Percentiles rank a stretch among this genome's conserved stretches.
Conservation (phyloP, 2,329 filamentous ascomycete genomes). For the Ceratocystis albifundus region DNA sequence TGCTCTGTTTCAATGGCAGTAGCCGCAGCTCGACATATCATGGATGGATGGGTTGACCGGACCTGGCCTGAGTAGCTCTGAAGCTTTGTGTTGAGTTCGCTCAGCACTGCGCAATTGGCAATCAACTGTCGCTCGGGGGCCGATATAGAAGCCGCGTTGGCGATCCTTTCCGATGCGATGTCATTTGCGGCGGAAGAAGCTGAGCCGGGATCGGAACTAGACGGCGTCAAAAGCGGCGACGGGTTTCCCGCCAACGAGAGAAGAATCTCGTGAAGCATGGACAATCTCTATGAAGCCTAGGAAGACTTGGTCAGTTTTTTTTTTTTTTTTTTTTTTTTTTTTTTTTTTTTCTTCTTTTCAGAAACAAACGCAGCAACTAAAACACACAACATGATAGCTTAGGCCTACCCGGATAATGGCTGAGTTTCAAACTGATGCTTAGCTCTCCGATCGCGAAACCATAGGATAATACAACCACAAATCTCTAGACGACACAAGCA, state of each 20-base stretch:
- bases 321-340: too few species aligned
- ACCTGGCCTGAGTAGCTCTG: constrained; percentile 53
- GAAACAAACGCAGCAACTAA: not conserved
- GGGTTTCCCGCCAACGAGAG: constrained; percentile 90
- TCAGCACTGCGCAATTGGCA: constrained; percentile 62
- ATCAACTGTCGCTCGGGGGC: constrained; percentile 76
- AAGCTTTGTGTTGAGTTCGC: constrained; percentile 63
- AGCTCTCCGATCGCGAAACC: constrained; percentile 19
- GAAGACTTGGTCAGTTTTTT: not conserved
- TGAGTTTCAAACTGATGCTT: constrained; percentile 17
- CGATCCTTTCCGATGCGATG: constrained; percentile 27
- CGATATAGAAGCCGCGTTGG: constrained; percentile 45
- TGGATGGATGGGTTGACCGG: constrained; percentile 27
- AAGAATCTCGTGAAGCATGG: constrained; percentile 97
- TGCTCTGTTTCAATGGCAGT: constrained; percentile 64
- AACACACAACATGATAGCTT: not conserved
- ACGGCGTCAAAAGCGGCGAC: constrained; percentile 60
- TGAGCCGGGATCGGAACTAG: constrained; percentile 29
- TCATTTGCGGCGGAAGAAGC: constrained; percentile 31
- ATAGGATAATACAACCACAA: constrained; percentile 22
- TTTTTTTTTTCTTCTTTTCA: too few species aligned
- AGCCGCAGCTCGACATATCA: constrained; percentile 78
- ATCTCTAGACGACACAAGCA: constrained; percentile 23
- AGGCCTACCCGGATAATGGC: constrained; percentile 16
- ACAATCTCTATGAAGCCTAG: not conserved